Conservation (phyloP, 129 eudicot species). For the Flaveria robusta region DNA sequence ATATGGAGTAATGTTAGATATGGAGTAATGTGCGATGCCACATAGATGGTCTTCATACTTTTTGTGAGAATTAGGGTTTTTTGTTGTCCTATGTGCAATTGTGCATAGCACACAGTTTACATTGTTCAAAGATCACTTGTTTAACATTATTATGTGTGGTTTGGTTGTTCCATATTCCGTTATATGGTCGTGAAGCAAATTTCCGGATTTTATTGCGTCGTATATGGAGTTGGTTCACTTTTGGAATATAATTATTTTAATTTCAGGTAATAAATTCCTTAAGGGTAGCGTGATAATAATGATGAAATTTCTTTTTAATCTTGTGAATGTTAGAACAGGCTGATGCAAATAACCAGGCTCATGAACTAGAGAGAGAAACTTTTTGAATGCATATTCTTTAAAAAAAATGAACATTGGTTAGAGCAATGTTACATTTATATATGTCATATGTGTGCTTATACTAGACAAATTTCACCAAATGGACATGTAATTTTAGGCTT, state of each 20-base stretch:
- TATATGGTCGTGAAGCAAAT: too few species aligned
- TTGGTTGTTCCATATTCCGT: neutral
- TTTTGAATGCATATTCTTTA: neutral
- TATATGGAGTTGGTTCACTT: neutral
- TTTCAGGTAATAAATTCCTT: too few species aligned
- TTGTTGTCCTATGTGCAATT: too few species aligned
- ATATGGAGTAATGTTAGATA: neutral
- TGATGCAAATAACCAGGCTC: neutral
- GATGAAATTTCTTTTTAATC: neutral
- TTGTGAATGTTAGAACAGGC: neutral
- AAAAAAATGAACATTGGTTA: neutral
- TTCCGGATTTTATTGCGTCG: neutral
- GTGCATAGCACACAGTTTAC: too few species aligned
- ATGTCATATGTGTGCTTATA: neutral
- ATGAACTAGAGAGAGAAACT: constrained; percentile 1
- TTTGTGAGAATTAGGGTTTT: neutral
- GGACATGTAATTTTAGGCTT: neutral
- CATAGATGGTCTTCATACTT: neutral
- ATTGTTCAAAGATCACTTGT: too few species aligned
- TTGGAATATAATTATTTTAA: neutral
- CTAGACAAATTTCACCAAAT: neutral
- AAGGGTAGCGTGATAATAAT: neutral
- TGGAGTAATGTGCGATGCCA: neutral
- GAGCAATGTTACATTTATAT: neutral
- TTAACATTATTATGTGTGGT: neutral